Conservation (phyloP, 176 grass and related monocot genomes). For the Oryza brachyantha region DNA sequence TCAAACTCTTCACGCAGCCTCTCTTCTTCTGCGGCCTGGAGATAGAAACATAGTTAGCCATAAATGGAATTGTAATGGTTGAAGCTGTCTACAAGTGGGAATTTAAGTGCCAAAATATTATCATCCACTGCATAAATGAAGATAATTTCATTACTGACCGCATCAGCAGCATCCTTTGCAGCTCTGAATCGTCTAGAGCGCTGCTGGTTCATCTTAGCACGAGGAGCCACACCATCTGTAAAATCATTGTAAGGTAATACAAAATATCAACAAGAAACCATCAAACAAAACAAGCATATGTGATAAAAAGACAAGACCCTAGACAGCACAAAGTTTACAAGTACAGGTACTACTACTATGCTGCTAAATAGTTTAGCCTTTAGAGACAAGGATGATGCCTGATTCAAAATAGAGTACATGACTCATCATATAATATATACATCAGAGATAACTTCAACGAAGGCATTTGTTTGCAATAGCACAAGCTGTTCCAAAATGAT, state of each 20-base stretch:
- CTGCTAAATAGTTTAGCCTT: conserved; percentile 15
- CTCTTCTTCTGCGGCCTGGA: conserved; percentile 89
- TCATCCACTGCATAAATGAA: conserved; percentile 15
- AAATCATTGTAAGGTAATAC: conserved; percentile 11
- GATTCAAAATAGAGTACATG: background rate
- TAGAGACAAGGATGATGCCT: background rate
- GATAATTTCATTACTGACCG: conserved; percentile 55
- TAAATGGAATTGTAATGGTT: conserved; percentile 19
- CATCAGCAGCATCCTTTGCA: conserved; percentile 98
- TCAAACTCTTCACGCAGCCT: conserved; percentile 87
- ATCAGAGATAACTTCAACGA: conserved; percentile 19
- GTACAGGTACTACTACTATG: background rate
- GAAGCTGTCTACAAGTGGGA: background rate
- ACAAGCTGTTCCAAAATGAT: background rate
- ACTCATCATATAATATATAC: background rate
- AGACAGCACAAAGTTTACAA: conserved; percentile 4
- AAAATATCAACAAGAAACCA: conserved; percentile 19
- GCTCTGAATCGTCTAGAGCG: conserved; percentile 95
- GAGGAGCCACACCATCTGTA: conserved; percentile 93
- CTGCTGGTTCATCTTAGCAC: conserved; percentile 99
- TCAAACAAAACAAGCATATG: background rate
- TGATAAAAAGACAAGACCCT: background rate
- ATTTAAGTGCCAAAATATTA: background rate
- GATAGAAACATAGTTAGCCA: background rate
- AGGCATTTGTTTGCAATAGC: background rate